A percentile compares a stretch with the other conserved stretches of the same genome.
Conservation (phyloP, 305 asterid species). For the Fraxinus nigra region DNA sequence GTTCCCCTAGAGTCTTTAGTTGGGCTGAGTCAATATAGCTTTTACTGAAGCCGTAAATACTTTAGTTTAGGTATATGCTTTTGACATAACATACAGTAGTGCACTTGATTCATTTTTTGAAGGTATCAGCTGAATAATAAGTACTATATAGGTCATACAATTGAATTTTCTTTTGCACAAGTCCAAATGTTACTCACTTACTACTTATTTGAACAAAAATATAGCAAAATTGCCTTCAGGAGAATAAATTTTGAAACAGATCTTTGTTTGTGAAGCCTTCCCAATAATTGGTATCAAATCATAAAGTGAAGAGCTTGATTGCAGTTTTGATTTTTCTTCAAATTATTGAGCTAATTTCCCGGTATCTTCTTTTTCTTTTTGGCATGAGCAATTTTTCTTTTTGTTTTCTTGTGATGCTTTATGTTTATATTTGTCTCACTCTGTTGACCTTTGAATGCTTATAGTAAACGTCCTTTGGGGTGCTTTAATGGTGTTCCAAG, state of each 20-base stretch:
- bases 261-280: not conserved
- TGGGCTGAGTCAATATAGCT: not conserved
- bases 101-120: not conserved
- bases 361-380: not conserved
- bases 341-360: not conserved
- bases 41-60: not conserved
- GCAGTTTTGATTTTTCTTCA: not conserved
- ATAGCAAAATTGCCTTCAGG: not conserved
- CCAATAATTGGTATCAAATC: not conserved
- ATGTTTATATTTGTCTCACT: not conserved
- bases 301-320: not conserved
- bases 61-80: not conserved
- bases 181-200: too few relatives aligned
- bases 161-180: not conserved
- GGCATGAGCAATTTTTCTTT: not conserved
- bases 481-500: constrained; percentile 50
- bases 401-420: not conserved
- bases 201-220: too few relatives aligned
- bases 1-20: not conserved
- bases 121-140: not conserved
- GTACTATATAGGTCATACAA: not conserved
- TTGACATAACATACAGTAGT: not conserved
- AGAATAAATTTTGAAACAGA: not conserved
- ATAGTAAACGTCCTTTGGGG: constrained; percentile 44
- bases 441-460: constrained; percentile 16